Evolutionary conservation across 352 stramenopile genomes (phyloP).

Genomic region (Pythium chondricola): DNA sequence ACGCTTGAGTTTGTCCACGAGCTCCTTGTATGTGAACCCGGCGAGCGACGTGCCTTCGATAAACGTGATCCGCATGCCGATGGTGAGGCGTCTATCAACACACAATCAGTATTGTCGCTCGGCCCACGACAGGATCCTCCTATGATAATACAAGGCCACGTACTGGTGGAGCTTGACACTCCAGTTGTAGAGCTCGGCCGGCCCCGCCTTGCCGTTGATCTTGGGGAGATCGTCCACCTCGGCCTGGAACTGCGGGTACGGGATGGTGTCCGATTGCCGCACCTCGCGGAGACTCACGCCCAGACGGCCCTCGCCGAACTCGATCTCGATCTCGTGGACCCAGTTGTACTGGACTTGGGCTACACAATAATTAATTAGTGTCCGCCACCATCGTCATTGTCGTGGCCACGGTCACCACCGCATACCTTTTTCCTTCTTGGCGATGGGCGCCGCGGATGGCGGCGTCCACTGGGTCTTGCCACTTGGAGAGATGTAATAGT

Average conservation of each 20-base stretch:
- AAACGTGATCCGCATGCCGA: conserved; percentile 78
- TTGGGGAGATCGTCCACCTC: conserved; percentile 86
- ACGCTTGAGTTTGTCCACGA: conserved; percentile 72
- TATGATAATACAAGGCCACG: not conserved
- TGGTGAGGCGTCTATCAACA: conserved; percentile 46
- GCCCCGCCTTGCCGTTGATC: conserved; percentile 76
- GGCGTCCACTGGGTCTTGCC: conserved; percentile 83
- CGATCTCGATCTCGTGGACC: conserved; percentile 79
- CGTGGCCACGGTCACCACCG: not conserved
- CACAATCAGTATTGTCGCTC: not conserved
- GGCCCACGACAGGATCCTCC: not conserved
- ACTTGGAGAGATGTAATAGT: conserved; percentile 79
- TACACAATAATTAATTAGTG: conserved; percentile 1
- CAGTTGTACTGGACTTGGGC: conserved; percentile 67
- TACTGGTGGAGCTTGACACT: conserved; percentile 78
- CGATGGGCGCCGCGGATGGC: conserved; percentile 14
- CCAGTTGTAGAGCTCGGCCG: conserved; percentile 86
- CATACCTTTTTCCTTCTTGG: conserved; percentile 24
- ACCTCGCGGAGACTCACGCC: conserved; percentile 81
- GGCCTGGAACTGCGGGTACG: conserved; percentile 84
- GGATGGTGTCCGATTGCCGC: conserved; percentile 63
- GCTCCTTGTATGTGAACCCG: conserved; percentile 76
- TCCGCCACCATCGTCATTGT: not conserved
- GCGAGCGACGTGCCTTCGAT: conserved; percentile 68
- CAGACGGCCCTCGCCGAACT: conserved; percentile 72